Percentiles rank a stretch among this genome's conserved stretches.
These are phyloP conservation scores for Aspergillus sp. DNA, from an alignment of 2,329 filamentous ascomycete genomes.

Conservation along the genomic window DNA sequence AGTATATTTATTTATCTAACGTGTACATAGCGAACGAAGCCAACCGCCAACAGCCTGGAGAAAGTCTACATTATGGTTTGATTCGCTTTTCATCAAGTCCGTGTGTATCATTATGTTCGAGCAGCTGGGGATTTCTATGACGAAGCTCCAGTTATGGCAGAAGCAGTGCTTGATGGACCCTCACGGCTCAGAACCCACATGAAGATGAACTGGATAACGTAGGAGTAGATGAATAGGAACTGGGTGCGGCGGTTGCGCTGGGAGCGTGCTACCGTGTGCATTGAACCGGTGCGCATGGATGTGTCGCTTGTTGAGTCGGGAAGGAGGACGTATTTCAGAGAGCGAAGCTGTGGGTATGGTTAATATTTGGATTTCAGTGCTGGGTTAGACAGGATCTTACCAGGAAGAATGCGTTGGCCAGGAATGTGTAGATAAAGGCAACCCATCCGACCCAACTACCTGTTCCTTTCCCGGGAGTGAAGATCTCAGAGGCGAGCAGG, in stretches of 20 bases:
- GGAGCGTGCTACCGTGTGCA: constrained; percentile 73
- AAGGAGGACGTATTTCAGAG: constrained; percentile 90
- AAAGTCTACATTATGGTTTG: constrained; percentile 9
- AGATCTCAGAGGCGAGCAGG: constrained; percentile 72
- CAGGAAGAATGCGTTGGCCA: constrained; percentile 92
- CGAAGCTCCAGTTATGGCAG: constrained; percentile 14
- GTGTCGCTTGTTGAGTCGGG: constrained; percentile 73
- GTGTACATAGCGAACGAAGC: constrained; percentile 4
- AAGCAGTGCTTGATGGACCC: constrained; percentile 37
- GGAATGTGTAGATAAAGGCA: constrained; percentile 86
- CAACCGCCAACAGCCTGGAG: not conserved
- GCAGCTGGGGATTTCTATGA: constrained; percentile 10
- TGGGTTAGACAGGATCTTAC: constrained; percentile 52
- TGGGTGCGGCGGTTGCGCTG: constrained; percentile 87
- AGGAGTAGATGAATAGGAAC: constrained; percentile 92
- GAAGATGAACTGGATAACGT: constrained; percentile 88
- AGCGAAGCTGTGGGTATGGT: constrained; percentile 67
- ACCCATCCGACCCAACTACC: constrained; percentile 86
- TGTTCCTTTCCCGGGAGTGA: constrained; percentile 76
- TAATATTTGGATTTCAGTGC: not conserved
- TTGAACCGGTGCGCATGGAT: constrained; percentile 58
- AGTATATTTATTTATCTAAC: constrained; percentile 13
- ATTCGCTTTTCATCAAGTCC: constrained; percentile 19
- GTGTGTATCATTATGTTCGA: constrained; percentile 23
- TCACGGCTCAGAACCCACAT: constrained; percentile 77